Conservation (phyloP, 345 rosid species). For the Brassica carinata region DNA sequence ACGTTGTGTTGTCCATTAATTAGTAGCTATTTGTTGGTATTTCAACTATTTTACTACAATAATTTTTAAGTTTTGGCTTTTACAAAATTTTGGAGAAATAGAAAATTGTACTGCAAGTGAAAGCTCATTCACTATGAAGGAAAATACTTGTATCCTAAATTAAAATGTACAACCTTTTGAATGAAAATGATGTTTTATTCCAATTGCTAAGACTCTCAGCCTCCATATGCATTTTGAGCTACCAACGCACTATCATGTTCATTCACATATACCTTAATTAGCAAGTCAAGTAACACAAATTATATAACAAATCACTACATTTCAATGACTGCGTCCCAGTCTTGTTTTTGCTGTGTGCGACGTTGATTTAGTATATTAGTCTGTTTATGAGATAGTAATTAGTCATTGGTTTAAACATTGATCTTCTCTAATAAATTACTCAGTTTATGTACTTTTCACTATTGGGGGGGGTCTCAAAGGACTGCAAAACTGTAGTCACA, state of each 20-base stretch:
- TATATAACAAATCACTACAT: not conserved
- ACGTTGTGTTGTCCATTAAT: not conserved
- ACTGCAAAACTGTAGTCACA: constrained; percentile 38
- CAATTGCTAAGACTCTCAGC: constrained; percentile 19
- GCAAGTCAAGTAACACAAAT: not conserved
- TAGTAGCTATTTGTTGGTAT: not conserved
- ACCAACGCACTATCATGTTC: constrained; percentile 23
- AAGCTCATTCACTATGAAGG: constrained; percentile 27
- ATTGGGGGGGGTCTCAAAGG: constrained; percentile 18
- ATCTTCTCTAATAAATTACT: constrained; percentile 27
- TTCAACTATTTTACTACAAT: not conserved
- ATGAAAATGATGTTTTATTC: constrained; percentile 31
- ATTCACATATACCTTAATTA: constrained; percentile 1
- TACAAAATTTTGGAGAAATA: not conserved
- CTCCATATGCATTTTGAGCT: constrained; percentile 25
- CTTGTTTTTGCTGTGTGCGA: constrained; percentile 16
- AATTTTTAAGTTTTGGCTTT: not conserved
- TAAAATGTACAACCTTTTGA: constrained; percentile 30
- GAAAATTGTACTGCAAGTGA: constrained; percentile 31
- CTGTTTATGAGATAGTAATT: constrained; percentile 23
- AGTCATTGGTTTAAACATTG: constrained; percentile 33
- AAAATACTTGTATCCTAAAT: constrained; percentile 16
- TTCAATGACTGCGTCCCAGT: constrained; percentile 10
- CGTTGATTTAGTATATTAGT: constrained; percentile 9
- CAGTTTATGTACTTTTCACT: constrained; percentile 33